A percentile compares a stretch with the other conserved stretches of the same genome.
Conservation (phyloP, 202 grass and related monocot species). For the Carex arenaria region DNA sequence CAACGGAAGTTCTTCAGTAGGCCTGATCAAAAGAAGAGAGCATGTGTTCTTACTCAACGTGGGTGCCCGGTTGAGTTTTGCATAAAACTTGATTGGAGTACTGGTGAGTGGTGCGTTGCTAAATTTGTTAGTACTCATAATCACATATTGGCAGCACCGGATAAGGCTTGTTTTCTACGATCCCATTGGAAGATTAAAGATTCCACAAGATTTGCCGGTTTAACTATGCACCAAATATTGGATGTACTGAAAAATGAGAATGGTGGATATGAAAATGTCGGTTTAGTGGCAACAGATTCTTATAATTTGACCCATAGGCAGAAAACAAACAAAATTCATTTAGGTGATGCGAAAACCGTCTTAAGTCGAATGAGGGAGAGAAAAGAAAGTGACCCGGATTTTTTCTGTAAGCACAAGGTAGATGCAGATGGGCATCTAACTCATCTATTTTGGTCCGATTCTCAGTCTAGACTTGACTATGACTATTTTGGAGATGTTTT, state of each 20-base stretch:
- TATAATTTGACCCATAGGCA: constrained; percentile 13
- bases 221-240: constrained; percentile 6
- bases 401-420: constrained; percentile 16
- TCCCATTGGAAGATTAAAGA: not conserved
- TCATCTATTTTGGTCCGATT: constrained; percentile 33
- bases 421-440: constrained; percentile 15
- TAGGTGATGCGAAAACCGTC: constrained; percentile 9
- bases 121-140: constrained; percentile 7
- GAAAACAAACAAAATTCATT: constrained; percentile 11
- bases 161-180: constrained; percentile 7
- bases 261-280: not conserved
- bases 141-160: not conserved
- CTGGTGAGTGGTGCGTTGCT: constrained; percentile 10
- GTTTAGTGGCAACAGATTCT: constrained; percentile 16
- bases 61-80: constrained; percentile 12
- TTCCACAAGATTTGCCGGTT: not conserved
- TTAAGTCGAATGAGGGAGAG: constrained; percentile 3
- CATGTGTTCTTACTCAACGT: not conserved
- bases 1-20: not conserved
- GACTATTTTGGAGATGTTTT: constrained; percentile 5
- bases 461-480: not conserved
- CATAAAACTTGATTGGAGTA: constrained; percentile 9
- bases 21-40: not conserved
- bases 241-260: constrained; percentile 8
- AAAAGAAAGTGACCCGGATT: not conserved